Conservation (phyloP, 495 filamentous ascomycete species). For the Tetracladium setigerum region DNA sequence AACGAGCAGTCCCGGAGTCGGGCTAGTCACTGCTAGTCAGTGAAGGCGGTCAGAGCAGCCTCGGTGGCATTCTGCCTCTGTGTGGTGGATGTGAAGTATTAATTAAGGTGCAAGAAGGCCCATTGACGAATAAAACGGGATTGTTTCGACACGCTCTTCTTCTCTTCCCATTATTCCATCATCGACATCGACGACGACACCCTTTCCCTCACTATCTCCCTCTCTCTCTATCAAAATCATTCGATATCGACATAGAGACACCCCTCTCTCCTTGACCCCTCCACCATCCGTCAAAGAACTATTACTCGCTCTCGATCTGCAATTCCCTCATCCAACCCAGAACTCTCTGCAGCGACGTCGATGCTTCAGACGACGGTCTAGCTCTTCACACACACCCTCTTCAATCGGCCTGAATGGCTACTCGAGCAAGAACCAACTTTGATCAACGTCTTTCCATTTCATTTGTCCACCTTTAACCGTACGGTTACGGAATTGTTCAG, state of each 20-base stretch:
- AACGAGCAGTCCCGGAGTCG: too few relatives aligned
- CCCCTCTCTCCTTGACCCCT: neutral
- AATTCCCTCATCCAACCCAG: neutral
- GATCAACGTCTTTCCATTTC: slow-evolving; percentile 14
- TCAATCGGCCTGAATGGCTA: slow-evolving; percentile 17
- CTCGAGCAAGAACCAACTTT: slow-evolving; percentile 8
- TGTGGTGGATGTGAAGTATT: too few relatives aligned
- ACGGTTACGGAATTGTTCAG: neutral
- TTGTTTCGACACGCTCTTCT: slow-evolving; percentile 2
- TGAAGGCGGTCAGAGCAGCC: too few relatives aligned
- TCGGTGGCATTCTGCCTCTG: too few relatives aligned
- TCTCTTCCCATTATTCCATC: neutral
- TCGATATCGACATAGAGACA: neutral
- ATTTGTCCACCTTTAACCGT: slow-evolving; percentile 6
- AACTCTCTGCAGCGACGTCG: neutral
- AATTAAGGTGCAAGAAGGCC: neutral
- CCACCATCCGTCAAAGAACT: neutral
- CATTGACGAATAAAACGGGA: slow-evolving; percentile 1
- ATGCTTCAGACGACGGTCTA: neutral
- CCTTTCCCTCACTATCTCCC: neutral
- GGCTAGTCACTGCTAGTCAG: too few relatives aligned
- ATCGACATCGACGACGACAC: neutral
- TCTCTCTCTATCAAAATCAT: neutral
- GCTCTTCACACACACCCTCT: neutral
- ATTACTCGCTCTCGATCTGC: neutral